Conservation (phyloP, 148 eudicot species). For the Amaranthus hypochondriacus region DNA sequence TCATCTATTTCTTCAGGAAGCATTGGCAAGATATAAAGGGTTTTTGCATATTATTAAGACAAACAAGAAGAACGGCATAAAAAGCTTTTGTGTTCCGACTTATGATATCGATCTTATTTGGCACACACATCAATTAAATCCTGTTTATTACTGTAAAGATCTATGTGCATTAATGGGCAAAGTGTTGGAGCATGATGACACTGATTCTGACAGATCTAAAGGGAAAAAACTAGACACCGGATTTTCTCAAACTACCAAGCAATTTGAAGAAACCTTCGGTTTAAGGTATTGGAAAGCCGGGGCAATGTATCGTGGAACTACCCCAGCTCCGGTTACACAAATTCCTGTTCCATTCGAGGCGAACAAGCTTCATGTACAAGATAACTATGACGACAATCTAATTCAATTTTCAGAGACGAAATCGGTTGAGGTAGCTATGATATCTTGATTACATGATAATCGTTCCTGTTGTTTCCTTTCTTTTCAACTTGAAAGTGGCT, state of each 20-base stretch:
- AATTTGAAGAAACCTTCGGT: constrained; percentile 80
- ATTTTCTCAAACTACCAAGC: constrained; percentile 73
- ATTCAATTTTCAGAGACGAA: constrained; percentile 36
- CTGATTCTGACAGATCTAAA: constrained; percentile 86
- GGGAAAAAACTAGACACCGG: constrained; percentile 87
- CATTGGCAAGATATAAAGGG: constrained; percentile 93
- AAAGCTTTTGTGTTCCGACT: constrained; percentile 79
- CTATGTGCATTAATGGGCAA: constrained; percentile 53
- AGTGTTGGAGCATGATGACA: constrained; percentile 93
- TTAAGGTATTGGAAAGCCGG: constrained; percentile 90
- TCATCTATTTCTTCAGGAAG: constrained; percentile 64
- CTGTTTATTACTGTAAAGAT: constrained; percentile 66
- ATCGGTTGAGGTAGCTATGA: constrained; percentile 60
- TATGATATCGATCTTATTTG: constrained; percentile 95
- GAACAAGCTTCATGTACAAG: constrained; percentile 27
- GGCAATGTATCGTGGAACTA: constrained; percentile 77
- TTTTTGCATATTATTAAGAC: constrained; percentile 76
- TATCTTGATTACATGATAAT: background rate
- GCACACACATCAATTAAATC: constrained; percentile 91
- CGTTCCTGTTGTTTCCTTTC: background rate
- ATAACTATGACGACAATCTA: constrained; percentile 24
- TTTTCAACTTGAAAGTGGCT: background rate
- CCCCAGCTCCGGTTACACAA: constrained; percentile 59
- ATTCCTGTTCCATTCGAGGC: constrained; percentile 37
- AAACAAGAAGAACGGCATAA: constrained; percentile 58